Percentiles rank a stretch among this genome's conserved stretches.
phyloP scores from a whole-genome alignment of 2,329 filamentous ascomycete species.

The Clathrospora elynae region DNA sequence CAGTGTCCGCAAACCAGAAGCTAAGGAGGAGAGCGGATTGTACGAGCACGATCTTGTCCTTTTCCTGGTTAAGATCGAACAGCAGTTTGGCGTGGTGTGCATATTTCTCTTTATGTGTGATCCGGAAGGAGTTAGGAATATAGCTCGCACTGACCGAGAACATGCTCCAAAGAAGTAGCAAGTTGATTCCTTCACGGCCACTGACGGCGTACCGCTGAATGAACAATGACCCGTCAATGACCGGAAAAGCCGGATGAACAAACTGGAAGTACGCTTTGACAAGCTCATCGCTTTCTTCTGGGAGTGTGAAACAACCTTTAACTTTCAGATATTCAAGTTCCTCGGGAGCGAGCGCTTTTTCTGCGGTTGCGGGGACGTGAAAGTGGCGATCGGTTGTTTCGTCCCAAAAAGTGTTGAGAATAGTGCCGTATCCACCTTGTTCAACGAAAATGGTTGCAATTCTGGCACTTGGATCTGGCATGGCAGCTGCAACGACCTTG shows the following conservation, averaged over 20 bases:
- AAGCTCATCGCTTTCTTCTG: slow-evolving; percentile 37
- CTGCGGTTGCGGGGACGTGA: slow-evolving; percentile 11
- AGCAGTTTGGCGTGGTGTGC: slow-evolving; percentile 48
- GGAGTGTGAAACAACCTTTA: slow-evolving; percentile 47
- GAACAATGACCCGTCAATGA: slow-evolving; percentile 42
- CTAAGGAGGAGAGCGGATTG: slow-evolving; percentile 52
- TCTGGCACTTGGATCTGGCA: not conserved
- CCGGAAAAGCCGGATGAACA: slow-evolving; percentile 48
- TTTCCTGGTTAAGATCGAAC: slow-evolving; percentile 46
- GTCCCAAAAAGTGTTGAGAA: not conserved
- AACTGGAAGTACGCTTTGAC: slow-evolving; percentile 47
- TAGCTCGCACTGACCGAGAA: slow-evolving; percentile 48
- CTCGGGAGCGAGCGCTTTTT: slow-evolving; percentile 21
- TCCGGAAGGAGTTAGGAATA: slow-evolving; percentile 33
- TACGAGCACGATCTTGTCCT: slow-evolving; percentile 50
- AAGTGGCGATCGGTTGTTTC: slow-evolving; percentile 10
- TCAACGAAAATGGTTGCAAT: not conserved
- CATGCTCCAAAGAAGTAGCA: slow-evolving; percentile 50
- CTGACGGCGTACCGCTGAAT: slow-evolving; percentile 35
- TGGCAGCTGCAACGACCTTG: not conserved
- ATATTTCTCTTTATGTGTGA: slow-evolving; percentile 47
- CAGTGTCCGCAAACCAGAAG: slow-evolving; percentile 51
- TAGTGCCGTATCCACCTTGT: not conserved
- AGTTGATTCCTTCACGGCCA: slow-evolving; percentile 38
- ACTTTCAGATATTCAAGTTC: slow-evolving; percentile 35